phyloP scores from a whole-genome alignment of 305 asterid species.

The Fraxinus greggii region DNA sequence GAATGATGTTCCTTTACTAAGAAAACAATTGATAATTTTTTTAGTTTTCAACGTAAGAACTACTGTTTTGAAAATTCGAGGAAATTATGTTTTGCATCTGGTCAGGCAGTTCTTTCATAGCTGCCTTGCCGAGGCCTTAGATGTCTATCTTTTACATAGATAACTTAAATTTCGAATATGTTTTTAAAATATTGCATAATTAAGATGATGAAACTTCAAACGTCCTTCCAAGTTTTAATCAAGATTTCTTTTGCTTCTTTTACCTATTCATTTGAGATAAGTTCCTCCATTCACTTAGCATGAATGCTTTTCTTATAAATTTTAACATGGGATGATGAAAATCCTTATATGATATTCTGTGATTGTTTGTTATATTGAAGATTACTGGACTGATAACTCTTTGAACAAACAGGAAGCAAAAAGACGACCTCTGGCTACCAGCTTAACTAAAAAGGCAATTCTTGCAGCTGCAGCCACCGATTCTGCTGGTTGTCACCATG shows the following conservation, averaged over 20 bases:
- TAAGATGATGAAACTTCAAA: background rate
- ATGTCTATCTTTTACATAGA: background rate
- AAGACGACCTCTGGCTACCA: constrained; percentile 66
- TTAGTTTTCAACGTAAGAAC: background rate
- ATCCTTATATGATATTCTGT: background rate
- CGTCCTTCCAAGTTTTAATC: background rate
- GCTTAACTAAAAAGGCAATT: constrained; percentile 67
- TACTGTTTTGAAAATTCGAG: background rate
- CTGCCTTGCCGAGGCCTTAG: background rate
- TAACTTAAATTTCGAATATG: background rate
- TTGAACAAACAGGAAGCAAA: constrained; percentile 62
- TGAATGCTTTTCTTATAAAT: background rate
- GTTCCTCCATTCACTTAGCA: background rate
- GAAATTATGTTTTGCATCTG: background rate
- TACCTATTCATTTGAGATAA: background rate
- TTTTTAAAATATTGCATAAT: background rate
- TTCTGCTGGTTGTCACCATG: constrained; percentile 94
- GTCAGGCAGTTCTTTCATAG: background rate
- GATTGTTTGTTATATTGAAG: background rate
- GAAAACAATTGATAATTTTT: background rate
- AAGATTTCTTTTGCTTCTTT: background rate
- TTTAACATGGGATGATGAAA: constrained; percentile 17
- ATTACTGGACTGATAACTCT: background rate
- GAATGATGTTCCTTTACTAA: background rate
- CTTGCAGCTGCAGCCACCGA: constrained; percentile 88